Percentiles rank a stretch among this genome's conserved stretches.
Conservation (phyloP, 768 basidiomycete genomes). For the Amanita rubescens region DNA sequence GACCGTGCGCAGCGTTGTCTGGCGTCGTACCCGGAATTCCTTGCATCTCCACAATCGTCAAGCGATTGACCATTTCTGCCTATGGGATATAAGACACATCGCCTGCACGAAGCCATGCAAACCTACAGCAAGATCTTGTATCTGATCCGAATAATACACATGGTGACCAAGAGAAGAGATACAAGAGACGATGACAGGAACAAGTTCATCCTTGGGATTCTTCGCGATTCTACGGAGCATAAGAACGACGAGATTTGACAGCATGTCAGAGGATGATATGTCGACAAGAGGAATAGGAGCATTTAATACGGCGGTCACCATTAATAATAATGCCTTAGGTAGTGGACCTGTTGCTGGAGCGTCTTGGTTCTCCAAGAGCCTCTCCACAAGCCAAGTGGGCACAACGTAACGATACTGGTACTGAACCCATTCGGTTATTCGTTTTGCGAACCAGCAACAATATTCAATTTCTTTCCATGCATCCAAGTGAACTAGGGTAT, state of each 20-base stretch:
- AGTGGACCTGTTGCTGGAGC: constrained; percentile 34
- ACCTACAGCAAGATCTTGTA: constrained; percentile 75
- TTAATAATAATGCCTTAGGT: constrained; percentile 58
- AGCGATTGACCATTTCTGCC: constrained; percentile 73
- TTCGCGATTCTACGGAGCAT: constrained; percentile 63
- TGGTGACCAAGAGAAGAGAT: constrained; percentile 83
- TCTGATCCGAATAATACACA: constrained; percentile 94
- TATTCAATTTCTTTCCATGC: constrained; percentile 65
- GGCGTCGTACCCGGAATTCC: constrained; percentile 39
- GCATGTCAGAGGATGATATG: constrained; percentile 83
- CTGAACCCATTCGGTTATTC: constrained; percentile 79
- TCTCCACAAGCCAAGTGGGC: constrained; percentile 78
- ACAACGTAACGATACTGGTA: constrained; percentile 92
- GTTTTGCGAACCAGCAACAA: constrained; percentile 77
- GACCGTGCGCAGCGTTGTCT: constrained; percentile 24
- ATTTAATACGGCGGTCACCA: constrained; percentile 80
- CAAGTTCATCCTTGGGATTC: constrained; percentile 53
- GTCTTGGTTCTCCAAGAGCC: constrained; percentile 59
- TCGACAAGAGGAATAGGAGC: constrained; percentile 81
- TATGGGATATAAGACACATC: constrained; percentile 13
- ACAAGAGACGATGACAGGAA: constrained; percentile 65
- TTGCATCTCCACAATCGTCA: constrained; percentile 63
- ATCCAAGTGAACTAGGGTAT: constrained; percentile 51
- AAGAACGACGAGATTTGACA: constrained; percentile 69
- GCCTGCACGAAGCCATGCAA: background rate